phyloP scores from a whole-genome alignment of 257 asterid genomes.

The Solanum dulcamara region DNA sequence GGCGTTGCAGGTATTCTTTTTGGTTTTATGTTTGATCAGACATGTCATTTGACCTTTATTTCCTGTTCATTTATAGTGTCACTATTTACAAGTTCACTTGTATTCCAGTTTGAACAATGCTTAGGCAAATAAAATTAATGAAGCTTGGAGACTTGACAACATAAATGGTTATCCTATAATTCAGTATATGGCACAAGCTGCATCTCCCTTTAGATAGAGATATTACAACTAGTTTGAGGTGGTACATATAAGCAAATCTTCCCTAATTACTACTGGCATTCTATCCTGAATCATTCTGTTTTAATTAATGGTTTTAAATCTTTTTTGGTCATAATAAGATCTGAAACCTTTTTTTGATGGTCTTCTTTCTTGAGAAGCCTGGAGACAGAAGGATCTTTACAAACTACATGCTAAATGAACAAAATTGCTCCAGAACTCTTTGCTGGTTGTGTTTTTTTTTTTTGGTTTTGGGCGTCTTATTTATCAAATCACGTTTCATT shows the following conservation, averaged over 20 bases:
- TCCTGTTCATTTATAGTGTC: neutral
- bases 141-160: neutral
- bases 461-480: neutral
- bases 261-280: neutral
- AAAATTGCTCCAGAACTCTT: neutral
- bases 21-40: neutral
- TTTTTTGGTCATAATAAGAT: neutral
- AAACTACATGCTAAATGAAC: neutral
- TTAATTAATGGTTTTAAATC: neutral
- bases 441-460: neutral
- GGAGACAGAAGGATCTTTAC: neutral
- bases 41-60: neutral
- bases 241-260: neutral
- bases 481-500: neutral
- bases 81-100: neutral
- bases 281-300: neutral
- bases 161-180: neutral
- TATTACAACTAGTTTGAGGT: neutral
- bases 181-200: neutral
- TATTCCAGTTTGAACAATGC: neutral
- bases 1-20: constrained; percentile 59
- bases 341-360: neutral
- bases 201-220: neutral
- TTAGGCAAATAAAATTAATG: neutral
- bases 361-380: neutral